Evolutionary conservation across 192 early-diverging fungal species (phyloP).

Genomic region (Coemansia sp.): DNA sequence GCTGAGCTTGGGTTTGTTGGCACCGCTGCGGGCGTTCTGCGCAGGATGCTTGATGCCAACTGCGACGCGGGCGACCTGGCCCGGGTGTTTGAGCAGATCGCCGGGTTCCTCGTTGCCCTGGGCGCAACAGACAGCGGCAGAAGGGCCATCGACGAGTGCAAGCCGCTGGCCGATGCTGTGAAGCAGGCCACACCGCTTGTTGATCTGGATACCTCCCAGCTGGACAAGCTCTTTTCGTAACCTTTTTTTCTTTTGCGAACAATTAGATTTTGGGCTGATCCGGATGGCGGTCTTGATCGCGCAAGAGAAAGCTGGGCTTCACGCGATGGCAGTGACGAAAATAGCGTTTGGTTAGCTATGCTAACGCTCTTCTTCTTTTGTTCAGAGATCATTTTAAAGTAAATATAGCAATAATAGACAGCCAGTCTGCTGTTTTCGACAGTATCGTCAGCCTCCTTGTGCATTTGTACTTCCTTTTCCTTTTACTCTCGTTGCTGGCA

Average conservation of each 20-base stretch:
- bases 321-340: no score
- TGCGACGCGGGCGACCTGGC: constrained; percentile 25
- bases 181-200: constrained; percentile 10
- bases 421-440: no score
- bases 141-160: constrained; percentile 12
- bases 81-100: constrained; percentile 33
- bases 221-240: constrained; percentile 8
- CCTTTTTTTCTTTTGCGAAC: not conserved
- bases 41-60: constrained; percentile 41
- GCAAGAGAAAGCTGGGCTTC: no score
- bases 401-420: no score
- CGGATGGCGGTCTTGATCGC: no score
- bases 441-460: no score
- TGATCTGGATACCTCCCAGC: constrained; percentile 14
- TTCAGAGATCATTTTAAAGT: not conserved
- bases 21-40: constrained; percentile 48
- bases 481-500: not conserved
- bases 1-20: constrained; percentile 52
- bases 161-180: constrained; percentile 7
- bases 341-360: not conserved
- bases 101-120: constrained; percentile 25
- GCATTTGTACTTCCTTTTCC: not conserved
- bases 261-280: not conserved
- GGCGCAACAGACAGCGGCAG: constrained; percentile 23
- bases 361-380: not conserved